These are phyloP conservation scores for Ephemerocybe angulata DNA, from an alignment of 768 basidiomycete genomes.

Conservation along the genomic window DNA sequence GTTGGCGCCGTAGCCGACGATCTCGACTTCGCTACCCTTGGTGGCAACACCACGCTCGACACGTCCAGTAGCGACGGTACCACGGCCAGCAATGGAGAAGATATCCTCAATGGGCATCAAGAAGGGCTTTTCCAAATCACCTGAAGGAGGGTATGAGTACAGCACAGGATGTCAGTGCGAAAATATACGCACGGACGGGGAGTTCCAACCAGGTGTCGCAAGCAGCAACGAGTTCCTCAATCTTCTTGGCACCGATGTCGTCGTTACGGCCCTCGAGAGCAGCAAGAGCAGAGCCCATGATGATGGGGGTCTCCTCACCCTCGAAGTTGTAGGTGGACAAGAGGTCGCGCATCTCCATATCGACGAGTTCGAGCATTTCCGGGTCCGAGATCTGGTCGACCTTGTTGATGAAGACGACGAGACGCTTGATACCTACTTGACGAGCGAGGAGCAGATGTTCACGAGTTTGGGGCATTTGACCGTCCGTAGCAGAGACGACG, in stretches of 20 bases:
- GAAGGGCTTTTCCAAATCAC: constrained; percentile 98
- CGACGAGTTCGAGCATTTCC: constrained; percentile 98
- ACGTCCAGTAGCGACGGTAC: constrained; percentile 94
- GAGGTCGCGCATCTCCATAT: constrained; percentile 99
- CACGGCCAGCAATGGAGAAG: constrained; percentile 97
- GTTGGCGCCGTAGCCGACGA: constrained; percentile 76
- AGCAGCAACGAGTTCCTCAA: constrained; percentile 75
- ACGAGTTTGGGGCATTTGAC: constrained; percentile 99
- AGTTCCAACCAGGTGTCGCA: constrained; percentile 96
- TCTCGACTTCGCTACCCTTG: constrained; percentile 93
- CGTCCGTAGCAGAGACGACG: constrained; percentile 97
- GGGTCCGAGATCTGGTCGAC: constrained; percentile 94
- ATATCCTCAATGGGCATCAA: constrained; percentile 94
- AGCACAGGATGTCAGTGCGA: not conserved
- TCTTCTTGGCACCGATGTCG: constrained; percentile 76
- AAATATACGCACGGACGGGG: constrained; percentile 65
- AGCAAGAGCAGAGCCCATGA: constrained; percentile 95
- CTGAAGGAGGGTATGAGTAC: constrained; percentile 32
- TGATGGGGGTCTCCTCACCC: constrained; percentile 95
- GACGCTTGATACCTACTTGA: constrained; percentile 95
- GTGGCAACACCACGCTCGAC: constrained; percentile 89
- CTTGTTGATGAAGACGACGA: constrained; percentile 99
- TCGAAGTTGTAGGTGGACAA: constrained; percentile 91
- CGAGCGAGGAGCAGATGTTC: constrained; percentile 97
- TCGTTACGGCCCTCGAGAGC: constrained; percentile 85